Conservation (phyloP, 2,329 filamentous ascomycete species). For the Diaporthe sp. region DNA sequence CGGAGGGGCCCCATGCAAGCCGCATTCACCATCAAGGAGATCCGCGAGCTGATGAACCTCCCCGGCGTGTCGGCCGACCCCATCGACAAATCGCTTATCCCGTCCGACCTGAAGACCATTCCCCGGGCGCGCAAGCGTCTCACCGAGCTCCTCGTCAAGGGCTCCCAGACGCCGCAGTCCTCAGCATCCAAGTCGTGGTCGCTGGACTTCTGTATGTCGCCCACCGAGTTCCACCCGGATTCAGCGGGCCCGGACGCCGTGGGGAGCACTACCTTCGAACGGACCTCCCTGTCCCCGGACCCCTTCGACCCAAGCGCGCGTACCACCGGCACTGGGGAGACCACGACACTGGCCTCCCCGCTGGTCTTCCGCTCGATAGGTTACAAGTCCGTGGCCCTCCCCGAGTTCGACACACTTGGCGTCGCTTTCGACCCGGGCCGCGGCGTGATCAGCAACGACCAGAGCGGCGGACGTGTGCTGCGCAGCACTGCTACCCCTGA, state of each 20-base stretch:
- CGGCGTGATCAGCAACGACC: constrained; percentile 88
- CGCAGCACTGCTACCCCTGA: constrained; percentile 53
- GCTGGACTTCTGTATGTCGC: constrained; percentile 87
- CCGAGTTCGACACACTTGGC: constrained; percentile 79
- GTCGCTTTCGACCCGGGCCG: constrained; percentile 82
- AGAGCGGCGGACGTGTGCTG: constrained; percentile 77
- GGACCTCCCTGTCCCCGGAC: constrained; percentile 66
- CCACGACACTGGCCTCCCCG: constrained; percentile 71
- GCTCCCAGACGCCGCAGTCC: constrained; percentile 67
- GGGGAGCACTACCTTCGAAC: constrained; percentile 77
- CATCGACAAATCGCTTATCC: constrained; percentile 76
- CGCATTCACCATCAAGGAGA: constrained; percentile 95
- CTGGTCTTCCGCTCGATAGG: constrained; percentile 95
- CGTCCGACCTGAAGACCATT: constrained; percentile 76
- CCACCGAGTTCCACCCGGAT: constrained; percentile 74
- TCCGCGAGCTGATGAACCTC: constrained; percentile 88
- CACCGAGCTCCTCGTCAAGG: constrained; percentile 85
- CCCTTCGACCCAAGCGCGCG: constrained; percentile 67
- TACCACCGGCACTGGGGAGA: constrained; percentile 64
- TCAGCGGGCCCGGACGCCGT: constrained; percentile 63
- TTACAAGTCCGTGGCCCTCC: constrained; percentile 85
- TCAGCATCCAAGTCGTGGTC: constrained; percentile 80
- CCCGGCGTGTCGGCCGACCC: constrained; percentile 79
- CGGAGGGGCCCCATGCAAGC: constrained; percentile 92
- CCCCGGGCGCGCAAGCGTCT: constrained; percentile 83